Base-by-base conservation (phyloP, 2,329 filamentous ascomycete genomes). In the Trichoderma endophyticum region DNA sequence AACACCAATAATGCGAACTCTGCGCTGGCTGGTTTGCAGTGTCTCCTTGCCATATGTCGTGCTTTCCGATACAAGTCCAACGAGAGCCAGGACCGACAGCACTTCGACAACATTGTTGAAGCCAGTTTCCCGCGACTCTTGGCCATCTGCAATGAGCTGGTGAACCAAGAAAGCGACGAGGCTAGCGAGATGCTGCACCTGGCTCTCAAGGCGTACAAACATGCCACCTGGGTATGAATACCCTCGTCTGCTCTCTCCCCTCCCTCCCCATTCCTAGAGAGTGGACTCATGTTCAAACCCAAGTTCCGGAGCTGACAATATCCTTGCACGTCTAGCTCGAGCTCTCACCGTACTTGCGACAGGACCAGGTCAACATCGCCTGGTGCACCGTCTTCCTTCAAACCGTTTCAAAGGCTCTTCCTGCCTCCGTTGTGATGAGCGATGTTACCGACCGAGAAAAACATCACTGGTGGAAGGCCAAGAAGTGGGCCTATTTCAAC, bases 401-500 rank as follows among this genome's bases (percentile, higher is more conserved):
- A 73, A 93, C 97, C 66, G 93, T 98, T 43, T 91, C 92, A 76
- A 98, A 98, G 83, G 85, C 91, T 26, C 90, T 93, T 43, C 96
- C 96, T 5, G 87, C 92, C 71, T 90, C 87, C 76, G 92, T 95
- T 43, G 91, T 98, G 88, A 94, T 97, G 73, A 93, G 93, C 73
- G 93, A 91, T 72, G 84, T 92, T 67, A 90, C 93, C 72, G 95
- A 98, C 79, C 90, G 96, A 72, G 96, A 98, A 82, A 89, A 92
- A 78, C 95, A 97, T 80, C 94, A 98, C 82, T 99, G 96, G 95
- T 99, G 95, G 95, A 99, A 98, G 86, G 93, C 95, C 75, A 98
- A 98, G 90, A 99, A 99, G 83, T 98, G 96, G 96, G 93, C 95
- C 15, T 99, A 98, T 82, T 97, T 96, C 79, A 98, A 98, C 82